Evolutionary conservation across 371 early-diverging fungal species (phyloP), one percentile per base, ranked within the genome.

Genomic region (Coemansia sp.): DNA sequence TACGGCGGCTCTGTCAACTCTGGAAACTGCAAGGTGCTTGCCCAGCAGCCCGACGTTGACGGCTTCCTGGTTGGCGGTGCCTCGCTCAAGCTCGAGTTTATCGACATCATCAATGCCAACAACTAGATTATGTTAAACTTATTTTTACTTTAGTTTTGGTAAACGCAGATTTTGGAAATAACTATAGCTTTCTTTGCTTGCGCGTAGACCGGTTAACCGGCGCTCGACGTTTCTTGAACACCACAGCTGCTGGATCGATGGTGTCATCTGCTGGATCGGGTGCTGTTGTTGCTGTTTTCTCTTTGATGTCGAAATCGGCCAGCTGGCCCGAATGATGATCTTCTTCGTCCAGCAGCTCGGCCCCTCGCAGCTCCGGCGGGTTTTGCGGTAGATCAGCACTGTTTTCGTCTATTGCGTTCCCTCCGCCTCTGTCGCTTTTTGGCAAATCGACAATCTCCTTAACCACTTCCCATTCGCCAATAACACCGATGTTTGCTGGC

Each of bases 1-100:
- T 99, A 99, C 80, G 99, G 99, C 74, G 99, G 99, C 71, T 94
- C 94, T 11, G 96, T 97, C 70, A 93, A 90, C 77, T 95, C 85
- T 69, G 87, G 86, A 69, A 99, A 97, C 87, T 88, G 90, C 77
- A 81, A 84, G 62, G 87, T 87, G 40, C 71, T 87, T 13, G 85
- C 85, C 65, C 79, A 86, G 82, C 84, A 93, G 82, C 82, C 86
- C 44, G 95, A 96, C 82, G 88, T 99, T 69, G 98, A 99, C 81
- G 99, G 99, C 70, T 99, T 99, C 93, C 87, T 99, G 61, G 97
- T 99, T 63, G 99, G 99, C 78, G 98, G 98, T 77, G 98, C 99
- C 66, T 95, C 95, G 52, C 86, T 99, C 68, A 96, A 95, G 83
- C 88, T 90, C 41, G 92, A 92, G 81, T 93, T 93, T 79, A 79